Evolutionary conservation across 1,139 yeast species (phyloP), one percentile per base, ranked within the genome.

Genomic region (Taiozyma sp.): DNA sequence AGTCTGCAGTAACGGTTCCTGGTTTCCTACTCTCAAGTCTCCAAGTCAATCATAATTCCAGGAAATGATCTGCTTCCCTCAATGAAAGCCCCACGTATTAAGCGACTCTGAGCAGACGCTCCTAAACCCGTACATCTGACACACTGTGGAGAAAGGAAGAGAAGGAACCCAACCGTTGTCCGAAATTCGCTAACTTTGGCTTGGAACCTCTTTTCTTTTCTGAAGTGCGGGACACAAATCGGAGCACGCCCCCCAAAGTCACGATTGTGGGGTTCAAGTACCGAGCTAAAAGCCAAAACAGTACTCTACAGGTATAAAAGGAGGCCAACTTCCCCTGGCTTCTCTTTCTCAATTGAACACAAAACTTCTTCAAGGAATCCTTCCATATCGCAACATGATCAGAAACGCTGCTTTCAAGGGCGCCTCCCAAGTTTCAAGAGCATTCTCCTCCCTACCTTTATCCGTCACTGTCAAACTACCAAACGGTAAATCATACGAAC

Each of bases 401-500:
- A 38, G 41, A 38, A 38, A 38, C 24, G 12, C 41, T 19, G 41
- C 41, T 38, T 38, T 38, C 13, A 38, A 38, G 14, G 24, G 41
- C 12, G 41, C 41, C 23, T 19, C 41, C 13, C 41, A 38, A 22
- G 41, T 24, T 4, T 13, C 41, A 38, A 38, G 41, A 38, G 24
- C 41, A 12, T 38, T 38, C 24, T 38, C 41, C 41, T 13, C 43
- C 4, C 19, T 40, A 40, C 43, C 43, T 13, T 12, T 40, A 40
- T 40, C 74, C 9, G 72, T 72, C 13, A 66, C 70, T 36, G 68
- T 83, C 54, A 78, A 73, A 22, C 70, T 81, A 47, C 87, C 87
- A 55, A 81, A 80, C 60, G 89, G 89, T 45, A 58, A 71, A 38
- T 68, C 67, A 50, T 74, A 69, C 74, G 73, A 75, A 46, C 89